phyloP scores from a whole-genome alignment of 345 rosid genomes.

The Tarenaya hassleriana region DNA sequence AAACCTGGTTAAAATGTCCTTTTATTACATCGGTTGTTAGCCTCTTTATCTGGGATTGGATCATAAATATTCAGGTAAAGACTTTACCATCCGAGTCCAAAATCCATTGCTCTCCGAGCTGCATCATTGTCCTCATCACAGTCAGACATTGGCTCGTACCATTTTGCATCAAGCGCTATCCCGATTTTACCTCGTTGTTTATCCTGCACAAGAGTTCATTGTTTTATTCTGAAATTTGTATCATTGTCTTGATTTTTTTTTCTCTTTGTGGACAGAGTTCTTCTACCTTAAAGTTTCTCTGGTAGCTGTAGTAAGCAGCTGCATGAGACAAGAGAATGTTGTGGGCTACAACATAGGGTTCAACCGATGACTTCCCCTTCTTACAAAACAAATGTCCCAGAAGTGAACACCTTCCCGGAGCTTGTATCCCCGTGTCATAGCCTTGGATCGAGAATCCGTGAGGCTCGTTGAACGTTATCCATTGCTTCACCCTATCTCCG shows the following conservation, averaged over 20 bases:
- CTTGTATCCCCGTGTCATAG: slow-evolving; percentile 85
- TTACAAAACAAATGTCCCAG: slow-evolving; percentile 62
- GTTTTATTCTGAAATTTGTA: slow-evolving; percentile 10
- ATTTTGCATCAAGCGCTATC: slow-evolving; percentile 72
- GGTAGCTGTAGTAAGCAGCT: slow-evolving; percentile 62
- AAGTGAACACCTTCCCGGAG: slow-evolving; percentile 93
- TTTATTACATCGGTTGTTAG: slow-evolving; percentile 3
- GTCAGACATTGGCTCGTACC: slow-evolving; percentile 71
- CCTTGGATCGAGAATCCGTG: slow-evolving; percentile 78
- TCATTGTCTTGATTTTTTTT: slow-evolving; percentile 1
- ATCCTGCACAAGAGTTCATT: slow-evolving; percentile 31
- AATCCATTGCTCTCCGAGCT: slow-evolving; percentile 75
- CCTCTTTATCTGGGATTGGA: neutral
- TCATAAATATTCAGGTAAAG: neutral
- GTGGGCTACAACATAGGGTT: slow-evolving; percentile 83
- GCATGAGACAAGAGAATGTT: slow-evolving; percentile 81
- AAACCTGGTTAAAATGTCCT: slow-evolving; percentile 52
- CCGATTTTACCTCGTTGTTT: slow-evolving; percentile 71
- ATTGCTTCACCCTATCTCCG: slow-evolving; percentile 82
- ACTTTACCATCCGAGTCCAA: slow-evolving; percentile 68
- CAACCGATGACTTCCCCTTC: slow-evolving; percentile 63
- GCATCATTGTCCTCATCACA: slow-evolving; percentile 75
- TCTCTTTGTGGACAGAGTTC: neutral
- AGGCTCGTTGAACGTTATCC: slow-evolving; percentile 96
- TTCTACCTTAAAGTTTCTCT: slow-evolving; percentile 56